Conservation (phyloP, 192 early-diverging fungal species). For the Dissophora ornata region DNA sequence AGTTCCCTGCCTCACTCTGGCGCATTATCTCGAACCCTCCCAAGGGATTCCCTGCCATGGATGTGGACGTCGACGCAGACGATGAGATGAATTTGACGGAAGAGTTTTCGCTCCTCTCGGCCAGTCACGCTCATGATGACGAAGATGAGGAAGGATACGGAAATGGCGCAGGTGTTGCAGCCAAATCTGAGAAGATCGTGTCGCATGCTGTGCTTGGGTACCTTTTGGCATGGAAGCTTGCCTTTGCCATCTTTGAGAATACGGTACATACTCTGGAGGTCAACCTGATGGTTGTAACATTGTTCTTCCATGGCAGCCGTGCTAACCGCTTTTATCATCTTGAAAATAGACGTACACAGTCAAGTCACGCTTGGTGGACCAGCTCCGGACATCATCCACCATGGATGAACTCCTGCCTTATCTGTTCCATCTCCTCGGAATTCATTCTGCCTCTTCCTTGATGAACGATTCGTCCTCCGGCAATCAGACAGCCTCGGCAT, state of each 20-base stretch:
- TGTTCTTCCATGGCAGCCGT: too few relatives aligned
- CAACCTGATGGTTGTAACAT: too few relatives aligned
- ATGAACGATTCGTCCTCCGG: constrained; percentile 45
- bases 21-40: constrained; percentile 40
- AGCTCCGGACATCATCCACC: constrained; percentile 64
- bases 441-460: constrained; percentile 50
- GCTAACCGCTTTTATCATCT: neutral
- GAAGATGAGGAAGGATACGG: constrained; percentile 50
- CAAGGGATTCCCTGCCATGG: constrained; percentile 47
- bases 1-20: constrained; percentile 49
- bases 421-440: constrained; percentile 74
- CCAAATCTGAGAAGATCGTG: constrained; percentile 32
- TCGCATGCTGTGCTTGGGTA: constrained; percentile 69
- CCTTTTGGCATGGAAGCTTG: constrained; percentile 76
- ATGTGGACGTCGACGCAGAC: constrained; percentile 50
- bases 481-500: constrained; percentile 18
- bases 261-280: constrained; percentile 61
- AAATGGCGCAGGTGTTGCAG: constrained; percentile 40
- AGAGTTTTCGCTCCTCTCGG: constrained; percentile 33
- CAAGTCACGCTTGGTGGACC: constrained; percentile 63
- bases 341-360: constrained; percentile 71
- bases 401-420: constrained; percentile 68
- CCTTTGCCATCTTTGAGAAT: constrained; percentile 83
- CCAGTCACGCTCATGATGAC: neutral
- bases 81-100: constrained; percentile 32